Conservation (phyloP, 164 flowering plant species). For the Piper betle region DNA sequence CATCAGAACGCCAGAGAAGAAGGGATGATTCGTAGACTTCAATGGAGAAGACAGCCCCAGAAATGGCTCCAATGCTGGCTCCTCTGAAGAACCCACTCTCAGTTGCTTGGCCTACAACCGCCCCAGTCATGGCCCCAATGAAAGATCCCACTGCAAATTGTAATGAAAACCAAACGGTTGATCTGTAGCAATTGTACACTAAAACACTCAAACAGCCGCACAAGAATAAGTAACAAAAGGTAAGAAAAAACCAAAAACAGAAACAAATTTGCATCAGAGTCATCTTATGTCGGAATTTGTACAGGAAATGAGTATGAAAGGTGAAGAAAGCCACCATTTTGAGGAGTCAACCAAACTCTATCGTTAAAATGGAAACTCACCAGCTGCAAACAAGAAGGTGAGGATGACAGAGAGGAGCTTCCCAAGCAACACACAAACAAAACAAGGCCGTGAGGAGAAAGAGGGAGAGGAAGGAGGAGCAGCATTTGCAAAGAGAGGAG, state of each 20-base stretch:
- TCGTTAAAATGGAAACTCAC: conserved; percentile 18
- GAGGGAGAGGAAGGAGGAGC: conserved; percentile 3
- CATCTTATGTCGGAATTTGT: not conserved
- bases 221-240: no score
- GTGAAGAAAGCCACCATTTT: not conserved
- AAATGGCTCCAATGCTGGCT: conserved; percentile 82
- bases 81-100: conserved; percentile 85
- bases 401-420: conserved; percentile 65
- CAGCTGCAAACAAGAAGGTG: conserved; percentile 72
- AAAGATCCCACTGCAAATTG: conserved; percentile 51
- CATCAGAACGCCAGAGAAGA: conserved; percentile 68
- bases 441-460: conserved; percentile 1
- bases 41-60: conserved; percentile 90
- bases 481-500: conserved; percentile 5
- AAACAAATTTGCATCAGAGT: not conserved
- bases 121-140: conserved; percentile 83
- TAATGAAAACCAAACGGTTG: not conserved
- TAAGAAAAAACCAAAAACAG: no score
- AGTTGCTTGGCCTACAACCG: conserved; percentile 82
- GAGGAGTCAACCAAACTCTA: no score
- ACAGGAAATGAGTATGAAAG: not conserved
- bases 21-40: conserved; percentile 81
- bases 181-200: not conserved
- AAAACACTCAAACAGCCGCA: not conserved
- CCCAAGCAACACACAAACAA: conserved; percentile 46